phyloP scores from a whole-genome alignment of 1,284 basidiomycete species.

The Takashimella koratensis region DNA sequence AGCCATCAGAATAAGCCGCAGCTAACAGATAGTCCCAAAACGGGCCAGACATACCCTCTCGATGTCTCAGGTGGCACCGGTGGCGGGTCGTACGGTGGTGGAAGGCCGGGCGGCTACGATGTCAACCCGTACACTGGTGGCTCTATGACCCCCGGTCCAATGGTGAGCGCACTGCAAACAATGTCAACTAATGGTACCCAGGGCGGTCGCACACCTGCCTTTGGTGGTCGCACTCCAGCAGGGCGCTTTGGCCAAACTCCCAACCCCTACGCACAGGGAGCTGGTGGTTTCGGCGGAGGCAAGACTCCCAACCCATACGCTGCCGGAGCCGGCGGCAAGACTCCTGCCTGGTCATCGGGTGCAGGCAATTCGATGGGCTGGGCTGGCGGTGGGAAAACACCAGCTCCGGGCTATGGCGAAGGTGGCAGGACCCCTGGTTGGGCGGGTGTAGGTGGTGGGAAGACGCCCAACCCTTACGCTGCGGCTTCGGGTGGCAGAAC shows the following conservation, averaged over 20 bases:
- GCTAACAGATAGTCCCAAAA: conserved; percentile 50
- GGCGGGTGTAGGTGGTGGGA: conserved; percentile 25
- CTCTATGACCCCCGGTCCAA: conserved; percentile 8
- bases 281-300: conserved; percentile 49
- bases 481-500: conserved; percentile 29
- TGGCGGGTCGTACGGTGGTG: background rate
- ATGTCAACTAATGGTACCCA: no score
- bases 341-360: conserved; percentile 47
- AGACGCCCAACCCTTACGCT: conserved; percentile 61
- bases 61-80: conserved; percentile 24
- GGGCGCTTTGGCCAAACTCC: conserved; percentile 58
- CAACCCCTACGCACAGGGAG: conserved; percentile 57
- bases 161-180: conserved; percentile 8
- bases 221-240: conserved; percentile 33
- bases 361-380: conserved; percentile 10
- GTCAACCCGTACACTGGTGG: conserved; percentile 38
- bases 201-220: conserved; percentile 39
- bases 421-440: conserved; percentile 50
- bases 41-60: conserved; percentile 48
- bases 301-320: conserved; percentile 69
- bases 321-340: conserved; percentile 51
- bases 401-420: conserved; percentile 52
- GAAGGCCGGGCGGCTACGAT: conserved; percentile 22
- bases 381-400: conserved; percentile 7
- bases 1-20: conserved; percentile 43